Base-by-base conservation (phyloP, 148 eudicot genomes). In the Rhododendron ferrugineum region DNA sequence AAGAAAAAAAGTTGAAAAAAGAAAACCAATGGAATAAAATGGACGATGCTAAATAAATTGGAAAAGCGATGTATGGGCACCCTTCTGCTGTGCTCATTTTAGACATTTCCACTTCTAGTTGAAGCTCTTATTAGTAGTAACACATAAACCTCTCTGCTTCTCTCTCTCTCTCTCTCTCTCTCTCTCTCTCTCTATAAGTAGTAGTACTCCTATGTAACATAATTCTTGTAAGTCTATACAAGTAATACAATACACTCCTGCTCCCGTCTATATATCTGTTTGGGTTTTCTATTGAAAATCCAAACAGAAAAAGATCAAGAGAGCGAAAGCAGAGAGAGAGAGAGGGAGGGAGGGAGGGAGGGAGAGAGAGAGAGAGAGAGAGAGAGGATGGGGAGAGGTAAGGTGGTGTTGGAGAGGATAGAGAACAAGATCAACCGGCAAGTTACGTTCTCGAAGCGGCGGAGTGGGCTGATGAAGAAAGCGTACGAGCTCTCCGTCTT, bases 341-440 rank as follows among this genome's bases (percentile, higher is more conserved):
- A 22, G 30, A 64, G 32, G 26, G 32, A 5, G 26, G 1, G 26
- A 8, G 11, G 13, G 76, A 32, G 77, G 1, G 34, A 64, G 72
- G 30, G 26, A 6, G 26, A 13, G 11, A 30, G 76, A 10, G 23
- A 72, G 77, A 73, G 77, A 73, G 47, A 74, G n/a, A 74, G 10
- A 74, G 44, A 72, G 77, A 15, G 40, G 18, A 74, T 74, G 78
- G 78, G 78, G 44, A 74, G 78, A 36, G 78, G 78, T 5, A 74
- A 74, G 78, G 78, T 74, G 47, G 78, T 74, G 78, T 20, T 74
- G 47, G 78, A 74, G 78, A 74, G 78, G 78, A 74, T 74, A 15
- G 78, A 74, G 78, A 74, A 74, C 78, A 74, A 74, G 78, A 37
- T 74, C 78, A 74, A 74, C 44, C 46, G 78, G 8, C 78, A 74